A percentile compares a stretch with the other conserved stretches of the same genome.
Conservation (phyloP, 2,329 filamentous ascomycete species). For the Tolypocladium pustulatum region DNA sequence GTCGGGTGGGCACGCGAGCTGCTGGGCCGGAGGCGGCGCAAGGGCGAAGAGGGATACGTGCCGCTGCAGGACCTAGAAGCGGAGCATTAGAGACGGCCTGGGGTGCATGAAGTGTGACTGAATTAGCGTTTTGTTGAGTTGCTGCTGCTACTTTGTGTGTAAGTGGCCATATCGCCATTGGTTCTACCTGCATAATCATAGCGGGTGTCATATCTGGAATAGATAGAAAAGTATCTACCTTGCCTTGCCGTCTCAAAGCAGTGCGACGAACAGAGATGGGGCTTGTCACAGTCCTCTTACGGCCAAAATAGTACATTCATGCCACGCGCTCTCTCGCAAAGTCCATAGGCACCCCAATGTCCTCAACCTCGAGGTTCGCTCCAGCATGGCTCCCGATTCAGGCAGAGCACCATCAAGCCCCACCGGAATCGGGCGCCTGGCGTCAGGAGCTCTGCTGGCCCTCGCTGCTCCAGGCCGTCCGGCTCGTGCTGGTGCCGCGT, state of each 20-base stretch:
- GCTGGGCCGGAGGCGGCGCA: slow-evolving; percentile 24
- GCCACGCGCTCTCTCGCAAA: background rate
- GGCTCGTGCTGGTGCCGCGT: background rate
- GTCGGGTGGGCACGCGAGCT: slow-evolving; percentile 32
- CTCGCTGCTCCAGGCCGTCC: background rate
- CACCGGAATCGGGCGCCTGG: background rate
- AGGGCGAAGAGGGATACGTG: slow-evolving; percentile 47
- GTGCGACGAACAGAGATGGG: background rate
- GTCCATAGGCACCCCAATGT: background rate
- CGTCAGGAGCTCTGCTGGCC: background rate
- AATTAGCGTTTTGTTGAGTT: background rate
- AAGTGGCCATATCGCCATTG: background rate
- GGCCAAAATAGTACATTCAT: background rate
- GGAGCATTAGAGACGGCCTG: slow-evolving; percentile 1
- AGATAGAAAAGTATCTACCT: background rate
- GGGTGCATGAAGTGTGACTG: background rate
- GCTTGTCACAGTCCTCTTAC: background rate
- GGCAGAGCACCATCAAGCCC: background rate
- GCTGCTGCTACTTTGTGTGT: background rate
- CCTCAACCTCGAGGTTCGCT: background rate
- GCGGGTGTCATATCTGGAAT: background rate
- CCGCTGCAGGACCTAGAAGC: slow-evolving; percentile 43
- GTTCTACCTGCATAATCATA: background rate
- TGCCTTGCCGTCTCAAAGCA: background rate
- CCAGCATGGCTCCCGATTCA: background rate